A percentile compares a stretch with the other conserved stretches of the same genome.
These are phyloP conservation scores for Yamadazyma paraphyllophila DNA, from an alignment of 805 yeast genomes.

Conservation along the genomic window DNA sequence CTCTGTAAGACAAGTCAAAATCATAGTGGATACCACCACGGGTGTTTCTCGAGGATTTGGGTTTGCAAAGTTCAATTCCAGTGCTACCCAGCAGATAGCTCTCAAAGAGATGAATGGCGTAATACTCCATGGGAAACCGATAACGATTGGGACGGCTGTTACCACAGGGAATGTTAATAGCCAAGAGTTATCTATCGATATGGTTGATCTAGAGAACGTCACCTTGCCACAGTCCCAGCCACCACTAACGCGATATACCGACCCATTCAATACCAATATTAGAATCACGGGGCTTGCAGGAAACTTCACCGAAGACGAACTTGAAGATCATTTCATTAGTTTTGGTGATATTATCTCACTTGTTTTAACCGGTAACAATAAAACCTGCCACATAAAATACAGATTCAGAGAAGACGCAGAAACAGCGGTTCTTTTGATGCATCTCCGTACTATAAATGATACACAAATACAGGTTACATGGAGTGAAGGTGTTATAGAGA, in stretches of 20 bases:
- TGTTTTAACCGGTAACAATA: slow-evolving; percentile 18
- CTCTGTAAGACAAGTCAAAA: slow-evolving; percentile 64
- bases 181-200: slow-evolving; percentile 2
- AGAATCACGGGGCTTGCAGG: slow-evolving; percentile 65
- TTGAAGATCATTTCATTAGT: slow-evolving; percentile 56
- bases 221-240: slow-evolving; percentile 48
- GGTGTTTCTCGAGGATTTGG: slow-evolving; percentile 83
- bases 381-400: slow-evolving; percentile 26
- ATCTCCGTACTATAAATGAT: slow-evolving; percentile 29
- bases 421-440: slow-evolving; percentile 31
- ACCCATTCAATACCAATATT: slow-evolving; percentile 78
- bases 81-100: slow-evolving; percentile 69
- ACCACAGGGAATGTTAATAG: slow-evolving; percentile 29
- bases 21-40: slow-evolving; percentile 72
- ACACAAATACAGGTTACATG: slow-evolving; percentile 28
- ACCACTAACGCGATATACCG: slow-evolving; percentile 63
- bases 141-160: slow-evolving; percentile 58
- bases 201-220: slow-evolving; percentile 13
- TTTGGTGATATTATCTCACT: slow-evolving; percentile 53
- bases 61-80: slow-evolving; percentile 72
- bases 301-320: slow-evolving; percentile 57
- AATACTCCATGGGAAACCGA: slow-evolving; percentile 67
- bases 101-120: slow-evolving; percentile 80
- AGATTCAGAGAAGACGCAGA: slow-evolving; percentile 36
- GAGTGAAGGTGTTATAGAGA: slow-evolving; percentile 20